Conservation (phyloP, 768 basidiomycete genomes). For the Russula griseocarnosa region DNA sequence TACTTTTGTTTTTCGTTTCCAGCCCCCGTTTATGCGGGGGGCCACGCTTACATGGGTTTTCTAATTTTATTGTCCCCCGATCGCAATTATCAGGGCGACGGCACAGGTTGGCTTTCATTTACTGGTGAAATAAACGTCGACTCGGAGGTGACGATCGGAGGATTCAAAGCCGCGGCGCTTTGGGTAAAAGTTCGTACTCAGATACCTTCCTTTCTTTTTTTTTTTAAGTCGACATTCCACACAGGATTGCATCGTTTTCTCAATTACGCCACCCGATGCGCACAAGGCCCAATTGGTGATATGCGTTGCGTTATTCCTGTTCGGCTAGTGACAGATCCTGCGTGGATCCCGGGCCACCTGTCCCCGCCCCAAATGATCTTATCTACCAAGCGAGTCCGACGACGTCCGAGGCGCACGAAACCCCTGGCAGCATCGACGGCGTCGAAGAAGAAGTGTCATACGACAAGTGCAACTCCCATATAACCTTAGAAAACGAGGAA, state of each 20-base stretch:
- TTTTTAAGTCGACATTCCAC: too few relatives aligned
- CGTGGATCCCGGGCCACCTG: conserved; percentile 37
- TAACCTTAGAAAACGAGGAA: not conserved
- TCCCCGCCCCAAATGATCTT: conserved; percentile 34
- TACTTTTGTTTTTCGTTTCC: not conserved
- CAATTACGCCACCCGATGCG: conserved; percentile 55
- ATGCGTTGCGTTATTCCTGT: conserved; percentile 61
- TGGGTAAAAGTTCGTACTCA: conserved; percentile 49
- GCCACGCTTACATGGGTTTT: not conserved
- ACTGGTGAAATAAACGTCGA: conserved; percentile 57
- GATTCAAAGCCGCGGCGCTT: conserved; percentile 63
- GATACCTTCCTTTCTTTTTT: not conserved
- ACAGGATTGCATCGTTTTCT: conserved; percentile 66
- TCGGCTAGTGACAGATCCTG: conserved; percentile 55
- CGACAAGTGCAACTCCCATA: not conserved
- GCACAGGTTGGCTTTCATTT: conserved; percentile 57
- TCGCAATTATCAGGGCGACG: conserved; percentile 48
- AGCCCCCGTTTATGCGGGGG: not conserved
- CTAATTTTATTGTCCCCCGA: not conserved
- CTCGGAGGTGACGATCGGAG: conserved; percentile 48
- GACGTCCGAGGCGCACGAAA: not conserved
- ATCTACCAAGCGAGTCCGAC: conserved; percentile 17
- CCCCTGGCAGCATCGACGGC: too few relatives aligned
- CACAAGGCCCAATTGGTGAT: conserved; percentile 52
- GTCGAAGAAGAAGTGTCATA: not conserved